A percentile compares a stretch with the other conserved stretches of the same genome.
Evolutionary conservation across 169 alveolate genomes (phyloP).

Genomic region (Cystoisospora suis): DNA sequence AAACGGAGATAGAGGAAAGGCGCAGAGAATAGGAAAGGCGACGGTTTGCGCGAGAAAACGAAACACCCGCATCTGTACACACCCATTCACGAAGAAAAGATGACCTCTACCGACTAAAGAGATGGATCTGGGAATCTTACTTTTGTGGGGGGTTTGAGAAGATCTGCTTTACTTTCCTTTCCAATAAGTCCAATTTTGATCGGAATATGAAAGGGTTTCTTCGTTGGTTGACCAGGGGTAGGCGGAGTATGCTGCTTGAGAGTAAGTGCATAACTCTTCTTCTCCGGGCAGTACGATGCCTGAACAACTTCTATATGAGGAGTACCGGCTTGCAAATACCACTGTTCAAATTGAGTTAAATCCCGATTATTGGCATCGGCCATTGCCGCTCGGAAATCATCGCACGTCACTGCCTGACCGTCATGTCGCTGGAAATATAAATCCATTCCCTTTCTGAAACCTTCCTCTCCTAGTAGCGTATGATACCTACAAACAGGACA

Average conservation of each 20-base stretch:
- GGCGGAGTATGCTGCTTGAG: constrained; percentile 85
- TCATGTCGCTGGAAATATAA: constrained; percentile 90
- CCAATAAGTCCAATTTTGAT: constrained; percentile 84
- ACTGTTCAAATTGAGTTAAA: constrained; percentile 86
- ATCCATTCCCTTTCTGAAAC: constrained; percentile 91
- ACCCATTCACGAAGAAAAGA: too few species aligned
- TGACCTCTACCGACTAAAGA: too few species aligned
- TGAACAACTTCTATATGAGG: constrained; percentile 72
- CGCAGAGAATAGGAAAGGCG: too few species aligned
- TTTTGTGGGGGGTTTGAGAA: constrained; percentile 42
- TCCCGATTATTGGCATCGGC: constrained; percentile 83
- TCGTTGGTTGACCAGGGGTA: constrained; percentile 85
- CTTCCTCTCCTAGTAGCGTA: constrained; percentile 89
- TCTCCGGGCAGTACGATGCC: constrained; percentile 65
- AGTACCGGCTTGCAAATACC: constrained; percentile 84
- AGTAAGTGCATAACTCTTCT: constrained; percentile 73
- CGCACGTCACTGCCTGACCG: constrained; percentile 92
- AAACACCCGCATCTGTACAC: background rate
- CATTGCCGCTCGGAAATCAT: constrained; percentile 93
- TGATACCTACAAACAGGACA: constrained; percentile 72
- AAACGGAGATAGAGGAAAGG: too few species aligned
- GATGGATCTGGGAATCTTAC: too few species aligned
- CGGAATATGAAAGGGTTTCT: constrained; percentile 90
- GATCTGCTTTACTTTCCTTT: constrained; percentile 75
- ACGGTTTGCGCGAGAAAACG: background rate